Conservation (phyloP, 805 yeast species). For the Zygosaccharomyces rouxii region DNA sequence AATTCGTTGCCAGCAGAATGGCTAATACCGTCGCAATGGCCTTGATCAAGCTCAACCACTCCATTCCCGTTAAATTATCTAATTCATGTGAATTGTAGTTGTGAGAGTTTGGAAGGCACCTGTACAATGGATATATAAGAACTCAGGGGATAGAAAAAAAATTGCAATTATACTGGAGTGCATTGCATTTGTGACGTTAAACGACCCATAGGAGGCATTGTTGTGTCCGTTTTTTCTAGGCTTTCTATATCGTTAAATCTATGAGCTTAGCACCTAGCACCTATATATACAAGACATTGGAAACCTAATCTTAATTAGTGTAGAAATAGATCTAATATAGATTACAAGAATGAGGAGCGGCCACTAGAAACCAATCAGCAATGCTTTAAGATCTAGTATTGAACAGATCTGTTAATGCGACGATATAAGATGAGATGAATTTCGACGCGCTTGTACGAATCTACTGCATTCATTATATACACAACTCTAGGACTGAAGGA, state of each 20-base stretch:
- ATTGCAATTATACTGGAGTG: background rate
- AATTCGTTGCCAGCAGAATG: constrained; percentile 13
- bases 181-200: background rate
- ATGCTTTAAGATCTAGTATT: background rate
- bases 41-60: constrained; percentile 12
- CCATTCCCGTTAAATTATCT: constrained; percentile 7
- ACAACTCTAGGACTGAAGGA: background rate
- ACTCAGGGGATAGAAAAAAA: background rate
- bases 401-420: background rate
- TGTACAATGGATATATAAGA: background rate
- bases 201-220: too few species aligned
- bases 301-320: too few species aligned
- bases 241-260: too few species aligned
- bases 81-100: background rate
- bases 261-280: too few species aligned
- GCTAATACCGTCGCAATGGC: constrained; percentile 10
- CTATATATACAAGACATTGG: too few species aligned
- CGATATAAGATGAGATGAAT: background rate
- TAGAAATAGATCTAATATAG: too few species aligned
- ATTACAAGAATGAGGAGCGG: too few species aligned
- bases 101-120: background rate
- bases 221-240: too few species aligned
- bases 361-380: too few species aligned
- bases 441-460: background rate
- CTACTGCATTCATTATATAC: background rate